Conservation (phyloP, 305 asterid species). For the Lippia alba region DNA sequence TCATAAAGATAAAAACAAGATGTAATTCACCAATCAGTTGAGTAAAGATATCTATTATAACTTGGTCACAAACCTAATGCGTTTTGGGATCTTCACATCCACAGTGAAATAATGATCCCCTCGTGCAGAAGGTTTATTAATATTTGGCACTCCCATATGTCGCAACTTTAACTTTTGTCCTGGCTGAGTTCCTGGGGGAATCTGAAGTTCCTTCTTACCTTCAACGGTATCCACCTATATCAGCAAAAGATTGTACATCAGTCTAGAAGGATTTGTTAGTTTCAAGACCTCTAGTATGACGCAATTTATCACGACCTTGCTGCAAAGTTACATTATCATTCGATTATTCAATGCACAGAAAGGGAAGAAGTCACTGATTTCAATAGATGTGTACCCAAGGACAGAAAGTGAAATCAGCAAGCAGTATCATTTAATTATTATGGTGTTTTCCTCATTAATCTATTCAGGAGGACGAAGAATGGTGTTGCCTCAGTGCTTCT, state of each 20-base stretch:
- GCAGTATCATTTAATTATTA: slow-evolving; percentile 10
- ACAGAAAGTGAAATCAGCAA: slow-evolving; percentile 17
- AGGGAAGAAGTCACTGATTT: slow-evolving; percentile 20
- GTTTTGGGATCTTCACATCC: slow-evolving; percentile 78
- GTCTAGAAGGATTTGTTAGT: not conserved
- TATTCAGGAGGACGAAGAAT: not conserved
- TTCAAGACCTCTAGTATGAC: not conserved
- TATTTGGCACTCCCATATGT: slow-evolving; percentile 82
- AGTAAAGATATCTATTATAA: slow-evolving; percentile 29
- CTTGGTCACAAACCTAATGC: slow-evolving; percentile 61
- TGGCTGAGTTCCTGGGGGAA: slow-evolving; percentile 92
- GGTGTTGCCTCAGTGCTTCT: not conserved
- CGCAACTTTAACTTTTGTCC: slow-evolving; percentile 74
- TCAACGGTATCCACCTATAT: slow-evolving; percentile 86
- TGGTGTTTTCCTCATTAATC: not conserved
- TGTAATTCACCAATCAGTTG: slow-evolving; percentile 25
- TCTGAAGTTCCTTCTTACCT: slow-evolving; percentile 78
- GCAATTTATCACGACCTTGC: slow-evolving; percentile 24
- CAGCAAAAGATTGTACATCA: slow-evolving; percentile 25
- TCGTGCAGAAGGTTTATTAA: slow-evolving; percentile 73
- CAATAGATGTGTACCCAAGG: slow-evolving; percentile 1
- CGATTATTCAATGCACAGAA: slow-evolving; percentile 22
- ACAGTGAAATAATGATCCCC: slow-evolving; percentile 89
- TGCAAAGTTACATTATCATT: slow-evolving; percentile 29
- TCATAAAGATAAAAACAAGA: slow-evolving; percentile 21